Evolutionary conservation across 371 early-diverging fungal genomes (phyloP).

Genomic region (Furculomyces boomerangus): DNA sequence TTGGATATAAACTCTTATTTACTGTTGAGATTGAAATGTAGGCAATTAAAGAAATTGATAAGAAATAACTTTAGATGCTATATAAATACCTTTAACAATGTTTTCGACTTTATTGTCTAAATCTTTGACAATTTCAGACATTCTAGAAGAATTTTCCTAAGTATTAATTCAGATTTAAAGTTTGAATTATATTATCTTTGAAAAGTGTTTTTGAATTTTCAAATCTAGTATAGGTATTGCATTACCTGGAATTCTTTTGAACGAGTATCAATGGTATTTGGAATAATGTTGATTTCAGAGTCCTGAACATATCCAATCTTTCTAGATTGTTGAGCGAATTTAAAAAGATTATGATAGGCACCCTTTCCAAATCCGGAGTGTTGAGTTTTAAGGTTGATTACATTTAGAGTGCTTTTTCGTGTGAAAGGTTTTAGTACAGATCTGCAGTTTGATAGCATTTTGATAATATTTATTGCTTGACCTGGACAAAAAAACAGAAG

Average conservation of each 20-base stretch:
- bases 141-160: constrained; percentile 68
- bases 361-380: not conserved
- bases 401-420: not conserved
- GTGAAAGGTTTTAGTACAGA: not conserved
- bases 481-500: too few species aligned
- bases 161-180: not conserved
- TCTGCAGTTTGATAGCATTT: not conserved
- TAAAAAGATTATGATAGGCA: too few species aligned
- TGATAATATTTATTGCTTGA: too few species aligned
- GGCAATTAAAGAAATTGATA: not conserved
- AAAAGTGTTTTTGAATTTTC: not conserved
- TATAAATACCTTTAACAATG: constrained; percentile 60
- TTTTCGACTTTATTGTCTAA: constrained; percentile 48
- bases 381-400: not conserved
- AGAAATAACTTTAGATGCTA: too few species aligned
- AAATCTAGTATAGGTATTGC: not conserved
- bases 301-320: not conserved
- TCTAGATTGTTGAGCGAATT: not conserved
- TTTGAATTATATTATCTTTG: not conserved
- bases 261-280: constrained; percentile 46
- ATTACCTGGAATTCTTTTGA: constrained; percentile 66
- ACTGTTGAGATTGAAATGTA: not conserved
- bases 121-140: constrained; percentile 56
- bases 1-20: too few species aligned
- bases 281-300: constrained; percentile 7